Base-by-base conservation (phyloP, 2,329 filamentous ascomycete genomes). In the Diaporthe batatas region DNA sequence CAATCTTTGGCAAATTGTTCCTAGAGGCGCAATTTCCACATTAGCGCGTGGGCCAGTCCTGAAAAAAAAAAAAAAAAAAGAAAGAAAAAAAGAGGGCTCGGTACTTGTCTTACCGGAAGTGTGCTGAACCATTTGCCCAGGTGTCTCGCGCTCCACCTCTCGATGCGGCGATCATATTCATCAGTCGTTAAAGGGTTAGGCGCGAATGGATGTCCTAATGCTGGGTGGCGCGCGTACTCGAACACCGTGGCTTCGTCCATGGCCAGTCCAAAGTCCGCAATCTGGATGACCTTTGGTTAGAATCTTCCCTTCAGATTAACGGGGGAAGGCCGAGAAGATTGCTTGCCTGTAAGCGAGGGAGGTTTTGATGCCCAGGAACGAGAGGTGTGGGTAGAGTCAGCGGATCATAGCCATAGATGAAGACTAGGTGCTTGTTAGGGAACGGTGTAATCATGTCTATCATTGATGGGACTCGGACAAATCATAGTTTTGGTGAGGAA, bases 1-100 rank as follows among this genome's bases (percentile, higher is more conserved):
- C 71, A 72, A 3, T 72, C 71, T 21, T 16, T 25, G 11, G 54
- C 25, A 47, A 68, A 72, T 49, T 62, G 55, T 34, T 72, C 71
- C 71, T 72, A 5, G 6, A 12, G 10, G 29, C 6, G 8, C 39
- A 11, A 11, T 21, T 16, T 14, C 18, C n/a, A 1, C 8, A 16
- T 51, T 21, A 65, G 62, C 21, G 39, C 39, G 16, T 12, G 36
- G 12, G 36, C 11, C 11, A 39, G 36, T 39, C 36, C 36, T 39
- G 36, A 12, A 12, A 10, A 3, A 42, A 11, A 36, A 11, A 36
- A 36, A 12, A 12, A 10, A 3, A 42, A 11, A 36, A 11, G 8
- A 36, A 23, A 14, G 1, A 5, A 16, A 23, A 16, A 42, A 42
- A 7, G 12, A 42, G 8, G 12, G 14, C 18, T 36, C 5, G 18